Conservation (phyloP, 2,329 filamentous ascomycete genomes). For the Pseudogymnoascus sp. region DNA sequence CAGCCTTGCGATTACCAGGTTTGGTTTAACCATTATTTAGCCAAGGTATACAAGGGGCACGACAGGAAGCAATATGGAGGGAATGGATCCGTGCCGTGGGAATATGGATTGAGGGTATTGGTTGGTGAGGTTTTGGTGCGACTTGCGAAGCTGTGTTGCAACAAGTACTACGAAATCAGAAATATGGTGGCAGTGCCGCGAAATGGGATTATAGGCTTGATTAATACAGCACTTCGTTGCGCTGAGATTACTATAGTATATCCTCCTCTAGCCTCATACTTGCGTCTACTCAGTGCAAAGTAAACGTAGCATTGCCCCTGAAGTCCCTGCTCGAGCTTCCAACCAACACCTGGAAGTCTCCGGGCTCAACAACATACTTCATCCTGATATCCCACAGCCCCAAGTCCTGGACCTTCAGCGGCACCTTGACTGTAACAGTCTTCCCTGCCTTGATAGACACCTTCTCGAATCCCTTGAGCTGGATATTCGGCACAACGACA, state of each 20-base stretch:
- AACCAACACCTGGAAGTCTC: constrained; percentile 55
- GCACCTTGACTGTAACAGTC: constrained; percentile 46
- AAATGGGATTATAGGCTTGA: background rate
- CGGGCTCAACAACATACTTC: constrained; percentile 67
- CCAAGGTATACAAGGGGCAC: background rate
- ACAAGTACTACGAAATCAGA: background rate
- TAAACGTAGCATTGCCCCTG: constrained; percentile 48
- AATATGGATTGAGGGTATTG: too few species aligned
- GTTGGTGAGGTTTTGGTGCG: background rate
- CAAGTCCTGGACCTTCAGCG: constrained; percentile 55
- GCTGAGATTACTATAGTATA: background rate
- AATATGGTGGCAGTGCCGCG: background rate
- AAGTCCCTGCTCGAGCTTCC: constrained; percentile 54
- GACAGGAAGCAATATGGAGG: background rate
- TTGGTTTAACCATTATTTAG: background rate
- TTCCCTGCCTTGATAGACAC: constrained; percentile 48
- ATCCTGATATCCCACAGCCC: constrained; percentile 66
- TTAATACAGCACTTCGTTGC: background rate
- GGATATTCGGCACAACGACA: constrained; percentile 59
- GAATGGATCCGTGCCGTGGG: background rate
- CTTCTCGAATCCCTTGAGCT: constrained; percentile 67
- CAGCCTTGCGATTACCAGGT: background rate
- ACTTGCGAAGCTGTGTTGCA: too few species aligned
- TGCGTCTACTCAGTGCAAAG: constrained; percentile 30
- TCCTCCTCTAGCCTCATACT: background rate